Base-by-base conservation (phyloP, 163 green algal species). In the Botryococcus braunii region DNA sequence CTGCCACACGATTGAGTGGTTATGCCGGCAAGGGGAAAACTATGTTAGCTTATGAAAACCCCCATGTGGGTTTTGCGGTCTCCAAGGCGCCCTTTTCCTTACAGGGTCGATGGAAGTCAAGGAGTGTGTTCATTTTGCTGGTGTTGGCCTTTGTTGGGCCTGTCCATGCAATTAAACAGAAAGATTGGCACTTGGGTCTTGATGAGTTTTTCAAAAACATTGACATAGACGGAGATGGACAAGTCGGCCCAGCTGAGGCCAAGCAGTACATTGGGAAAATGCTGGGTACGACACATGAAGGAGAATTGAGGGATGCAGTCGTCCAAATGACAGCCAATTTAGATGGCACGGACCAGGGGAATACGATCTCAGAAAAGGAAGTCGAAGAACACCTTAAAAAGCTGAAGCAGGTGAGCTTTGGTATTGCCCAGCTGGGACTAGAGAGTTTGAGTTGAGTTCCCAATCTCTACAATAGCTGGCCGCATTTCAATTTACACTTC, bases 181-280 rank as follows among this genome's bases (percentile, higher is more conserved):
- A n/a, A n/a, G 69, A 56, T 7, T 49, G 52, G 57, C n/a, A 59
- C 7, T n/a, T n/a, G 3, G 35, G 34, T 7, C 43, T 67, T 4
- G 57, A 35, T 17, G 21, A 69, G 5, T 82, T 85, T 36, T 88
- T 85, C 65, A 40, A 27, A 0, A 61, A 66, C 8, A 38, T 85
- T 0, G 79, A 85, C 64, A 46, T 21, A 0, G 71, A 85, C 48
- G 48, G 57, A 0, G 77, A 86, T 70, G 82, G 77, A 1, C 41
- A 78, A 29, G 72, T 85, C 21, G 76, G 83, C 21, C 46, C 64
- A 5, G 5, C 50, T 0, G 81, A 87, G 62, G 78, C 74, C 5
- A 61, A 52, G n/a, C 5, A 35, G 25, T 85, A 82, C 60, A 80
- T 85, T 4, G 66, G 56, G 0, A 46, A 61, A 7, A 41, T 38